phyloP scores from a whole-genome alignment of 2,329 filamentous ascomycete genomes.

The Graphium sp. region DNA sequence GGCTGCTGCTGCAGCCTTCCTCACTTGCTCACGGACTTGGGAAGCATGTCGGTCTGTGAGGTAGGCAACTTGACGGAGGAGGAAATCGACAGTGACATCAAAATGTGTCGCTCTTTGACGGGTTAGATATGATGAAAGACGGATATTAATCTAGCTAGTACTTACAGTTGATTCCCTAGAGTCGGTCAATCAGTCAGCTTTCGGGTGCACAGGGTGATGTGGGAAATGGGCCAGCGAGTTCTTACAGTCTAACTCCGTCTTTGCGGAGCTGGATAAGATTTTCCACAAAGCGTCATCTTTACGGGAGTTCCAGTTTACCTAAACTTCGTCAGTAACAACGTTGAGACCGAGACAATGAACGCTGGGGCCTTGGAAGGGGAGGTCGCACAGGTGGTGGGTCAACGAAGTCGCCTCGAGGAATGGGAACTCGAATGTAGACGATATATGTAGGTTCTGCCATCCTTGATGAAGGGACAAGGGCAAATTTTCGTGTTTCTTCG shows the following conservation, averaged over 20 bases:
- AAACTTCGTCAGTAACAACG: constrained; percentile 1
- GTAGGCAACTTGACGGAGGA: constrained; percentile 87
- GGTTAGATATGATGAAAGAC: too few species aligned
- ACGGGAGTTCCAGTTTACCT: constrained; percentile 75
- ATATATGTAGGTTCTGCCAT: constrained; percentile 46
- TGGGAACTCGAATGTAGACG: constrained; percentile 79
- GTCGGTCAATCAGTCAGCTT: not conserved
- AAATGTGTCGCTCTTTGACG: constrained; percentile 65
- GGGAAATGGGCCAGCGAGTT: constrained; percentile 8
- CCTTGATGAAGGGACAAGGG: constrained; percentile 1
- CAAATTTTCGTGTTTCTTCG: not conserved
- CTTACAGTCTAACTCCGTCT: constrained; percentile 77
- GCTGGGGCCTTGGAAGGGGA: constrained; percentile 6
- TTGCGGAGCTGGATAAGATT: constrained; percentile 65
- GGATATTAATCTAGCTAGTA: constrained; percentile 6
- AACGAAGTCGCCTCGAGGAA: constrained; percentile 70
- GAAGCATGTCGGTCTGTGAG: constrained; percentile 82
- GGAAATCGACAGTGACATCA: constrained; percentile 71
- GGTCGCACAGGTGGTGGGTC: constrained; percentile 76
- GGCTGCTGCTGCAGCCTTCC: constrained; percentile 47
- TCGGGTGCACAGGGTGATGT: constrained; percentile 2
- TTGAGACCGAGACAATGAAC: not conserved
- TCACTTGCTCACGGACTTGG: constrained; percentile 80
- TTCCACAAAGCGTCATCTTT: constrained; percentile 89
- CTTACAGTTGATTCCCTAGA: constrained; percentile 62